Conservation (phyloP, 768 basidiomycete species). For the Boletus tylopilopsis region DNA sequence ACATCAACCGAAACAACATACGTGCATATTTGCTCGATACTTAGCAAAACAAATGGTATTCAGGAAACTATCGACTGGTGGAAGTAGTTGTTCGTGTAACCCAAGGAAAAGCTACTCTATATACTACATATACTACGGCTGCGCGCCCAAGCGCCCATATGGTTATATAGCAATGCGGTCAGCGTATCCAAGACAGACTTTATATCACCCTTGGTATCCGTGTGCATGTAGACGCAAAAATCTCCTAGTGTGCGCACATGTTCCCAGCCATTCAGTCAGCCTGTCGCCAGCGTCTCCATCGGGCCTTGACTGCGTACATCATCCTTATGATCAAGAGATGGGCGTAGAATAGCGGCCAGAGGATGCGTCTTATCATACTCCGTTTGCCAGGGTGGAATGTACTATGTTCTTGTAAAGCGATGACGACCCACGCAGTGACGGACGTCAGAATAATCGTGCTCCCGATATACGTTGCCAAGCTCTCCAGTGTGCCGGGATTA, state of each 20-base stretch:
- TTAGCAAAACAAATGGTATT: not conserved
- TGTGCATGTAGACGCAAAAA: not conserved
- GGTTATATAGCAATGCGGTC: not conserved
- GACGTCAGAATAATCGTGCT: constrained; percentile 48
- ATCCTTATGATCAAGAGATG: not conserved
- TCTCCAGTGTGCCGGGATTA: constrained; percentile 22
- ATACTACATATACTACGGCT: not conserved
- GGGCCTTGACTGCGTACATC: not conserved
- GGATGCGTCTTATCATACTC: constrained; percentile 8
- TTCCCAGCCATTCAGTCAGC: no score
- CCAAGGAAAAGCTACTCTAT: not conserved
- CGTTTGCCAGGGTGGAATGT: constrained; percentile 15
- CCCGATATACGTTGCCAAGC: constrained; percentile 38
- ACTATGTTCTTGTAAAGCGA: constrained; percentile 43
- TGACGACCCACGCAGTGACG: constrained; percentile 51
- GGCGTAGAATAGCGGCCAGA: constrained; percentile 19
- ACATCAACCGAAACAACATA: no score
- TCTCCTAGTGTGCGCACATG: not conserved
- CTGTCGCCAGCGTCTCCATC: no score
- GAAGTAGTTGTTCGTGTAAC: not conserved
- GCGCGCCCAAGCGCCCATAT: not conserved
- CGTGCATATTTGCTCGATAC: no score
- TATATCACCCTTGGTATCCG: not conserved
- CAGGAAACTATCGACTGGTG: not conserved
- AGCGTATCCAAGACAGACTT: not conserved